These are phyloP conservation scores for Borealophlyctis nickersoniae DNA, from an alignment of 192 early-diverging fungal genomes.

Conservation along the genomic window DNA sequence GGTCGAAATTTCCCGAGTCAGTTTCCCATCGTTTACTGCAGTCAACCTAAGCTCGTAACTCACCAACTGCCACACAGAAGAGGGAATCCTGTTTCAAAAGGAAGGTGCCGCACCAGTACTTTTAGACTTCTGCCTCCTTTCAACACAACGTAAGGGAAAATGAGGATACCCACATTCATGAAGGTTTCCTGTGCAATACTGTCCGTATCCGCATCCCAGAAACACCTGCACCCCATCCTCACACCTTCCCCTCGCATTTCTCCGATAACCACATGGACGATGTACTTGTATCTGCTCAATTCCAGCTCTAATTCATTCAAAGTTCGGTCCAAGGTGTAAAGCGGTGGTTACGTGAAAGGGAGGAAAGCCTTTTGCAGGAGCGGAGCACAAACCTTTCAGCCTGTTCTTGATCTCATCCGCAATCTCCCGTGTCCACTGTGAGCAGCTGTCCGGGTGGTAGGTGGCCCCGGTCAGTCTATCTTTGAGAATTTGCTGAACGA, in stretches of 20 bases:
- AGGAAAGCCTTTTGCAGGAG: background rate
- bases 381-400: constrained; percentile 45
- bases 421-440: constrained; percentile 52
- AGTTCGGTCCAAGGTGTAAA: background rate
- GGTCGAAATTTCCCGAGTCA: too few species aligned
- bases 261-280: constrained; percentile 58
- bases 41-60: too few species aligned
- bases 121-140: background rate
- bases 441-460: constrained; percentile 50
- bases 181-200: constrained; percentile 58
- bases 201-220: constrained; percentile 63
- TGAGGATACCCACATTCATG: constrained; percentile 49
- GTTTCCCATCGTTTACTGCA: too few species aligned
- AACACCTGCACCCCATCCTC: constrained; percentile 55
- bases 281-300: constrained; percentile 53
- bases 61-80: constrained; percentile 52
- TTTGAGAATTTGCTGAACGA: constrained; percentile 47
- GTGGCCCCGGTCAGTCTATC: constrained; percentile 40
- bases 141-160: constrained; percentile 3
- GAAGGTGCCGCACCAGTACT: constrained; percentile 1
- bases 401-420: constrained; percentile 58
- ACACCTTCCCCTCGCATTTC: constrained; percentile 62
- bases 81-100: constrained; percentile 39
- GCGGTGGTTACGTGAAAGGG: too few species aligned
- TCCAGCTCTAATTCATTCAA: constrained; percentile 48